Evolutionary conservation across 768 basidiomycete genomes (phyloP).

Genomic region (Pleurotus citrinopileatus): DNA sequence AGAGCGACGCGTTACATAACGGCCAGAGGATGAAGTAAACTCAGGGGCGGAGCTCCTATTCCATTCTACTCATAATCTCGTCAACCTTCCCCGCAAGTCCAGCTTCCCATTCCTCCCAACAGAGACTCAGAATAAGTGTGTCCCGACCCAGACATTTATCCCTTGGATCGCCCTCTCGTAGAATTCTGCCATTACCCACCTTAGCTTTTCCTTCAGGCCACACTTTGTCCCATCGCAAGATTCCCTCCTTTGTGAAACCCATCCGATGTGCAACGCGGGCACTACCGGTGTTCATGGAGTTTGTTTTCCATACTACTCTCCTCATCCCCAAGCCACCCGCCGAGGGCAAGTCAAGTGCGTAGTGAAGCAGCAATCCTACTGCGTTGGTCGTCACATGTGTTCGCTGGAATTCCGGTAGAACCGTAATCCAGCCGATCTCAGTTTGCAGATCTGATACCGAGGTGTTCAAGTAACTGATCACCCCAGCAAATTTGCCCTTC

Average conservation of each 20-base stretch:
- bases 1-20: no score
- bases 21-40: no score
- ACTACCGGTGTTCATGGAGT: slow-evolving; percentile 44
- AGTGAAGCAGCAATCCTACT: slow-evolving; percentile 47
- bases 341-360: slow-evolving; percentile 37
- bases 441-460: slow-evolving; percentile 36
- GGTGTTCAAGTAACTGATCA: slow-evolving; percentile 48
- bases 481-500: slow-evolving; percentile 39
- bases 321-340: slow-evolving; percentile 51
- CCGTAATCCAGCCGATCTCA: slow-evolving; percentile 56
- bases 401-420: slow-evolving; percentile 56
- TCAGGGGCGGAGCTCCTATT: no score
- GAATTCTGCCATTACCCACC: slow-evolving; percentile 29
- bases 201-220: slow-evolving; percentile 29
- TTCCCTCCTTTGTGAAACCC: slow-evolving; percentile 57
- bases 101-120: slow-evolving; percentile 62
- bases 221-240: slow-evolving; percentile 53
- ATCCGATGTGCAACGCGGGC: slow-evolving; percentile 51
- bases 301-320: slow-evolving; percentile 61
- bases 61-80: slow-evolving; percentile 22
- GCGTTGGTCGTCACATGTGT: slow-evolving; percentile 62
- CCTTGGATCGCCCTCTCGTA: slow-evolving; percentile 34
- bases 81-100: slow-evolving; percentile 34
- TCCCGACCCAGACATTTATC: slow-evolving; percentile 37
- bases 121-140: slow-evolving; percentile 45